phyloP scores from a whole-genome alignment of 139 green algal species.

The Closterium sp. region DNA sequence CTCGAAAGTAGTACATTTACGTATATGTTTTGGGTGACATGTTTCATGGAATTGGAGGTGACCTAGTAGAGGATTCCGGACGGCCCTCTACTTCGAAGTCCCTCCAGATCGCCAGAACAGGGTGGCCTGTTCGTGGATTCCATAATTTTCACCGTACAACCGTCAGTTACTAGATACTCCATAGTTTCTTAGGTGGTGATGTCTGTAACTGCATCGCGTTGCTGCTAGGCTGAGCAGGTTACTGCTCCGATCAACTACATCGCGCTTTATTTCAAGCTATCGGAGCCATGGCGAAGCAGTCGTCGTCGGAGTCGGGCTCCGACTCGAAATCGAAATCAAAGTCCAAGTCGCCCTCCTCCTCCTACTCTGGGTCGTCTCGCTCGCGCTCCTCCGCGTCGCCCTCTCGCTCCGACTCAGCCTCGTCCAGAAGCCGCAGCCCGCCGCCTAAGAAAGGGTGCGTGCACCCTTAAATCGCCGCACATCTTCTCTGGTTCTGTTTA shows the following conservation, averaged over 20 bases:
- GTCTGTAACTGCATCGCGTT: neutral
- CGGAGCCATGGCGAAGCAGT: neutral
- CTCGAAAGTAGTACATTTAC: too few relatives aligned
- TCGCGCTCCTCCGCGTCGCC: constrained; percentile 4
- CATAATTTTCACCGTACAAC: too few relatives aligned
- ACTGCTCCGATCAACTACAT: neutral
- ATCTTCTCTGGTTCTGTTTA: too few relatives aligned
- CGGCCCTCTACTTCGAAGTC: too few relatives aligned
- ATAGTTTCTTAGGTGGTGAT: neutral
- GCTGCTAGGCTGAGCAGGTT: neutral
- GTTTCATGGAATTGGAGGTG: too few relatives aligned
- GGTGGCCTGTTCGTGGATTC: too few relatives aligned
- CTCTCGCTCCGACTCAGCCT: neutral
- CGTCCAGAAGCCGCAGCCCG: neutral
- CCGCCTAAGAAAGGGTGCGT: constrained; percentile 1
- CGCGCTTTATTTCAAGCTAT: neutral
- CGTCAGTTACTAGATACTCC: neutral
- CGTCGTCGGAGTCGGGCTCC: neutral
- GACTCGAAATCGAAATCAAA: neutral
- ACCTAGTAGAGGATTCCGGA: neutral
- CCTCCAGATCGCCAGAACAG: too few relatives aligned
- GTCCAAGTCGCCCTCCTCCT: neutral
- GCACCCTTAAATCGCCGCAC: too few relatives aligned
- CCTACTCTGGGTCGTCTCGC: neutral
- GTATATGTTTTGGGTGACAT: too few relatives aligned